phyloP scores from a whole-genome alignment of 1,284 basidiomycete species.

The Moniliophthora roreri region DNA sequence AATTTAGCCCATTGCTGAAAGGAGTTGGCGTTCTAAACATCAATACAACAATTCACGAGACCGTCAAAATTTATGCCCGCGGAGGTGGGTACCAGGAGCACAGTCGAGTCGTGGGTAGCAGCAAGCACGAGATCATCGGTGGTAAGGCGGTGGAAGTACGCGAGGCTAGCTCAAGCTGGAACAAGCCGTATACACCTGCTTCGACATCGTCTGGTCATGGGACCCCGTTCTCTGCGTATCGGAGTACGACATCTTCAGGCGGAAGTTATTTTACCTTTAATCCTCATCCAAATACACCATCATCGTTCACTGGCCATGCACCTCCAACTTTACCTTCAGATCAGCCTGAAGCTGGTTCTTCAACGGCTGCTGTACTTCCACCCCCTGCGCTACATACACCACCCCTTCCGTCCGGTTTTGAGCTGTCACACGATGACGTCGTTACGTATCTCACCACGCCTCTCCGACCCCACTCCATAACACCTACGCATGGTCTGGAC shows the following conservation, averaged over 20 bases:
- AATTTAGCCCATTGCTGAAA: conserved; percentile 85
- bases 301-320: too few relatives aligned
- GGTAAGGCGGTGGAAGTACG: conserved; percentile 55
- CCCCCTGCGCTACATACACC: conserved; percentile 10
- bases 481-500: conserved; percentile 64
- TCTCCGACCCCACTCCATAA: conserved; percentile 51
- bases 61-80: conserved; percentile 58
- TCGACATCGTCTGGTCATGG: conserved; percentile 16
- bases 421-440: conserved; percentile 40
- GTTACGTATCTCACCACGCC: conserved; percentile 45
- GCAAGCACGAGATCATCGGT: conserved; percentile 71
- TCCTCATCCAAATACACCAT: conserved; percentile 5
- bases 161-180: conserved; percentile 26
- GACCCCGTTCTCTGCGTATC: conserved; percentile 23
- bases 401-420: conserved; percentile 5
- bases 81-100: conserved; percentile 60
- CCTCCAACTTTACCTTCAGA: conserved; percentile 2
- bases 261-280: conserved; percentile 20
- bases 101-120: conserved; percentile 60
- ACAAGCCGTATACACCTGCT: conserved; percentile 12
- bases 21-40: conserved; percentile 76
- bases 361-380: conserved; percentile 13
- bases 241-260: conserved; percentile 13
- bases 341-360: conserved; percentile 15
- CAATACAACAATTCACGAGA: conserved; percentile 74